Evolutionary conservation across 208 protist species (phyloP), one percentile per base, ranked within the genome.

Genomic region (Endotrypanum monterogeii): DNA sequence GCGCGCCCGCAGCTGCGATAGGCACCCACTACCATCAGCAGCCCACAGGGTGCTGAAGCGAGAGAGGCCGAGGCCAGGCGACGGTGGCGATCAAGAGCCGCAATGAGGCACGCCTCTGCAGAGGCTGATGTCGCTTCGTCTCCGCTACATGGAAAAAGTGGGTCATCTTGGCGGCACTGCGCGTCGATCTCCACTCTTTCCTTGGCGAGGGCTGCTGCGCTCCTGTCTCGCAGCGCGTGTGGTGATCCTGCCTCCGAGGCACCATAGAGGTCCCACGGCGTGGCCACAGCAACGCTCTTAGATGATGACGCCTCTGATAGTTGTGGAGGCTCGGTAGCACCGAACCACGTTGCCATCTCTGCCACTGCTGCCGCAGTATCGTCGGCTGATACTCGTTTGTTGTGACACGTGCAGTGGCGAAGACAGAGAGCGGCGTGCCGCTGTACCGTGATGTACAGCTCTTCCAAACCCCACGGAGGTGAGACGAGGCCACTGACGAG

Each of bases 21-120:
- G 66, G 84, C 78, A 5, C 85, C 79, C 3, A 94, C 73, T 6
- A 96, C 63, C 23, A 96, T 52, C 54, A 96, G 63, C 46, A 83
- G 52, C 2, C 81, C 89, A 63, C 87, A 92, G 16, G 89, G 84
- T 16, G 83, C 79, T 25, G 62, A n/a, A n/a, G 65, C 20, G 12
- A 69, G 48, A 60, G 35, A 67, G 44, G 18, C 30, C 77, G 78
- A 48, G 80, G 55, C 32, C 3, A 58, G 44, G 50, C 37, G 52
- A 5, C 44, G 50, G 51, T 81, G 76, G 11, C 48, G 66, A n/a
- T 28, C 62, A 11, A 81, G 57, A 2, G 76, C 76, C 20, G 46
- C 55, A 30, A 18, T 23, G 57, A 72, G 35, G 63, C 32, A 50
- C 28, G 30, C 51, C 5, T 81, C 71, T 30, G 18, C 32, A 12